These are phyloP conservation scores for Boletus pseudo-olivaceus DNA, from an alignment of 768 basidiomycete species.

Conservation along the genomic window DNA sequence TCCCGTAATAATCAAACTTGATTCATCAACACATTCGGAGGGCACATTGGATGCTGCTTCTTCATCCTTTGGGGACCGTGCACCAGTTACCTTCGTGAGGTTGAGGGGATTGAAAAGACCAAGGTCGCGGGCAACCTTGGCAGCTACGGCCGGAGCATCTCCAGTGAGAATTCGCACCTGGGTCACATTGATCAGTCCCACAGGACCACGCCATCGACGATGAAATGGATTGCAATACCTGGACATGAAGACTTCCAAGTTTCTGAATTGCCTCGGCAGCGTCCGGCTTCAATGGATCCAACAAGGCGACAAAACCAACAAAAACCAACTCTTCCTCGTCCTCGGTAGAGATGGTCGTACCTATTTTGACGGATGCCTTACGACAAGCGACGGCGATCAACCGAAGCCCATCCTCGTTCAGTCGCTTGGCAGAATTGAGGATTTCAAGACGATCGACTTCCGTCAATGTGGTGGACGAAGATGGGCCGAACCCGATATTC, in stretches of 20 bases:
- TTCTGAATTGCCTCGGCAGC: conserved; percentile 30
- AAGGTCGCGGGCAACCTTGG: conserved; percentile 37
- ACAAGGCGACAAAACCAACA: conserved; percentile 28
- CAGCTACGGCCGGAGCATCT: conserved; percentile 33
- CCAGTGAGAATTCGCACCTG: conserved; percentile 37
- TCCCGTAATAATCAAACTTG: conserved; percentile 27
- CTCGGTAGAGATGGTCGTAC: conserved; percentile 12
- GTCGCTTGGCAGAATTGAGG: conserved; percentile 24
- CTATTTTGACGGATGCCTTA: conserved; percentile 14
- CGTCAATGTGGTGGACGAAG: conserved; percentile 17
- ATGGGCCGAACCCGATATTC: conserved; percentile 14
- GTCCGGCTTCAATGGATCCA: conserved; percentile 32
- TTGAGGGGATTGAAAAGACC: conserved; percentile 29
- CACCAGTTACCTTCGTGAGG: background rate
- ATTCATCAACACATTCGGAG: conserved; percentile 16
- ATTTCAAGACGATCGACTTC: conserved; percentile 19
- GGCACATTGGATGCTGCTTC: conserved; percentile 15
- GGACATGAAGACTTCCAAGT: conserved; percentile 27
- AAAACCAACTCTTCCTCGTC: conserved; percentile 31
- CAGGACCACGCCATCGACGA: background rate
- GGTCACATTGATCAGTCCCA: conserved; percentile 3
- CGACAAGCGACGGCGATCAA: conserved; percentile 30
- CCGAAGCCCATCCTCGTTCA: conserved; percentile 32
- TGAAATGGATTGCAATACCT: conserved; percentile 17
- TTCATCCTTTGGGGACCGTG: conserved; percentile 23